These are phyloP conservation scores for Gossypium davidsonii DNA, from an alignment of 441 rosid genomes.

Conservation along the genomic window DNA sequence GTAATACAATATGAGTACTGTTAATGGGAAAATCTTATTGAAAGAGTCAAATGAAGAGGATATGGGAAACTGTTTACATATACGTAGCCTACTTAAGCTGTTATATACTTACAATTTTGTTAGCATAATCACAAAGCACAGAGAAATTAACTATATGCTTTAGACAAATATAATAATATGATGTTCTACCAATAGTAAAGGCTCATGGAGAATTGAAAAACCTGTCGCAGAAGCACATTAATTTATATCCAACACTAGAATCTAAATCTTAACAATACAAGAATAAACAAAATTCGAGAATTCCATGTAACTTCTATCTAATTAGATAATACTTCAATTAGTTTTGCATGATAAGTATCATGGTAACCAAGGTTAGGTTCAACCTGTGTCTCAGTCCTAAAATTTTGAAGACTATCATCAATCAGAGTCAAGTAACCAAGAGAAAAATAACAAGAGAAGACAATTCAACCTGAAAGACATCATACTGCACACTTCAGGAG, in stretches of 20 bases:
- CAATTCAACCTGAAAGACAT: conserved; percentile 80
- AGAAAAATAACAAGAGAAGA: conserved; percentile 18
- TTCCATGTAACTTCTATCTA: conserved; percentile 1
- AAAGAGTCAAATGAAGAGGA: background rate
- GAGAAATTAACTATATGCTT: background rate
- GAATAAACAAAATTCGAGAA: background rate
- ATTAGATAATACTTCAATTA: background rate
- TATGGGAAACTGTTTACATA: background rate
- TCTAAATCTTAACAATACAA: too few species aligned
- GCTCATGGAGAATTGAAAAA: background rate
- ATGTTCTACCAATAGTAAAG: background rate
- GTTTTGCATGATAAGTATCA: background rate
- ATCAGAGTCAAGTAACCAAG: background rate
- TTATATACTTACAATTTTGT: background rate
- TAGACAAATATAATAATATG: background rate
- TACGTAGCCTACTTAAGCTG: background rate
- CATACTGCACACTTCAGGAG: conserved; percentile 90
- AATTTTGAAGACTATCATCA: background rate
- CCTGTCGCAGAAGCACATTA: background rate
- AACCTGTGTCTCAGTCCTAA: background rate
- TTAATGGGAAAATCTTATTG: background rate
- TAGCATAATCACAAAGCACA: background rate
- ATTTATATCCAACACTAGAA: background rate
- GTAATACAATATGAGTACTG: background rate
- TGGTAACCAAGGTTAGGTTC: background rate